Conservation (phyloP, 129 eudicot species). For the Ambrosia artemisiifolia region DNA sequence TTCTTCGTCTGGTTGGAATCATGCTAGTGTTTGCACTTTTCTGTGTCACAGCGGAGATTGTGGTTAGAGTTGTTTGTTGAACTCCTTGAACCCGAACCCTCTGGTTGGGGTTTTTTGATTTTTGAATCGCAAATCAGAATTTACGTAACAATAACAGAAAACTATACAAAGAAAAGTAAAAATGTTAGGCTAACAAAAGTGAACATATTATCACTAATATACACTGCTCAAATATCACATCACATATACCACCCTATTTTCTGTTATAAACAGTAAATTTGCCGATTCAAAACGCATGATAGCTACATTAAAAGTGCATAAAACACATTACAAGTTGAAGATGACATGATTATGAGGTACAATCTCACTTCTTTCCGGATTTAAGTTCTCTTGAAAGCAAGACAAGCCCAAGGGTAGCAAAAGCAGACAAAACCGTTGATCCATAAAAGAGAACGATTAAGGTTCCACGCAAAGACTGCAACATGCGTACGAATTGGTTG, state of each 20-base stretch:
- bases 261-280: background rate
- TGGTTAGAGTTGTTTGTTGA: background rate
- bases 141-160: background rate
- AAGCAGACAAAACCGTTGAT: slow-evolving; percentile 63
- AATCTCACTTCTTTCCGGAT: slow-evolving; percentile 51
- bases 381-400: slow-evolving; percentile 56
- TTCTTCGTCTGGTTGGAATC: too few relatives aligned
- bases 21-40: background rate
- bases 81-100: background rate
- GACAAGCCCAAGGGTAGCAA: slow-evolving; percentile 56
- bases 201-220: background rate
- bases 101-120: background rate
- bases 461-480: slow-evolving; percentile 84
- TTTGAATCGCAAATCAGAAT: background rate
- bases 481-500: slow-evolving; percentile 26
- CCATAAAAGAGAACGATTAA: slow-evolving; percentile 55
- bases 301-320: background rate
- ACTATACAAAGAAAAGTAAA: background rate
- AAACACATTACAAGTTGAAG: background rate
- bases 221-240: slow-evolving; percentile 1
- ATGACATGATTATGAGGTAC: slow-evolving; percentile 1
- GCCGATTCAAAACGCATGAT: background rate
- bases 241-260: background rate
- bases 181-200: background rate
- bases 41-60: background rate